Base-by-base conservation (phyloP, 768 basidiomycete species). In the Aureoboletus auriporus region DNA sequence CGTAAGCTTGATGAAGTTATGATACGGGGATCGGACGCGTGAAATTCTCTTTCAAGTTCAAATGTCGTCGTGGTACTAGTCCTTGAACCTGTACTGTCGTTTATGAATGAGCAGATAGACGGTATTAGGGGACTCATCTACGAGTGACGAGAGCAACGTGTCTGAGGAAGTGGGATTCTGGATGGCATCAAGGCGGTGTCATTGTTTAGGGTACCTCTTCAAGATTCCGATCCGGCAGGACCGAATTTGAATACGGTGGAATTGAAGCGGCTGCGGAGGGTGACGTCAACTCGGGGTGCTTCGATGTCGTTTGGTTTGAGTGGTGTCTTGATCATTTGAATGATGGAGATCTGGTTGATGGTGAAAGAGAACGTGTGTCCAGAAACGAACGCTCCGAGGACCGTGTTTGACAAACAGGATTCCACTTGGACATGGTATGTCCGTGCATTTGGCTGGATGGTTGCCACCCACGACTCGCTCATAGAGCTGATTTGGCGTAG, bases 301-400 rank as follows among this genome's bases (percentile, higher is more conserved):
- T 93, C 68, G 94, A 99, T 67, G 79, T 93, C 46, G 78, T 95
- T 49, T 93, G 91, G 94, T 91, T 90, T 59, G 95, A 99, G 66
- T 98, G 95, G 95, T 95, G 94, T 71, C 76, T 97, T 13, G 89
- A 90, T 2, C 89, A 94, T 71, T 75, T 96, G 49, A 79, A 74
- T 46, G 83, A 94, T 62, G 60, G 63, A 8, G 89, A 95, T 63
- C 78, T 97, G 20, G 76, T 91, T 23, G 65, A 75, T 97, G 12
- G 84, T 94, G 39, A 99, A 99, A 66, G 95, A 99, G 70, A 96
- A 96, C 61, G 56, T 86, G 14, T 95, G 92, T 62, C 63, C 72
- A 1, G 83, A 94, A 59, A n/a, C n/a, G 2, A 77, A 76, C 29
- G 84, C 78, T 2, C 72, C 82, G 0, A 68, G 70, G 20, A 71